Evolutionary conservation across 1,284 basidiomycete genomes (phyloP), one percentile per base, ranked within the genome.

Genomic region (Neonothopanus nambi): DNA sequence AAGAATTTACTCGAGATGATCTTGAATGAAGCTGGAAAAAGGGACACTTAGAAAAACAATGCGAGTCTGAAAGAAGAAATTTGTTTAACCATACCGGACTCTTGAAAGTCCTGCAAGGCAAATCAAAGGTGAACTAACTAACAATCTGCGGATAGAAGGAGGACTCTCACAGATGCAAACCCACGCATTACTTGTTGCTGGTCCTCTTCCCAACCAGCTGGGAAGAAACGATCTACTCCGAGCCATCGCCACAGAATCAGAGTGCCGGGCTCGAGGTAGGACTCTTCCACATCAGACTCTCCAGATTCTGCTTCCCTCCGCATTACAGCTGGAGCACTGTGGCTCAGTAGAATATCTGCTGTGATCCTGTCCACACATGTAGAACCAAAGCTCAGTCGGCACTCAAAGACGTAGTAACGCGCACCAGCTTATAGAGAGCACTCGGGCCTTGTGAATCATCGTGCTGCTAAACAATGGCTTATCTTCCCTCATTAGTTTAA

Each of bases 381-480:
- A 18, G 12, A 44, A 36, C 8, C 20, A 35, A 20, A 30, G 28
- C 6, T 15, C 11, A 36, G n/a, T 23, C 5, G 18, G 11, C 21
- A 6, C 4, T 12, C 42, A 40, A 17, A 36, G 5, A 26, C 28
- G 40, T 17, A 17, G 48, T 33, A 18, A 26, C 49, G 50, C 68
- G 21, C 57, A 85, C 88, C 88, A 91, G 35, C 72, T 66, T 1
- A 90, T 70, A 2, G 84, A 85, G 17, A 84, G 63, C 1, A 88
- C 78, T 12, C 82, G 75, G n/a, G 85, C 79, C 59, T 79, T 80
- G 59, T 89, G 87, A 11, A 91, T 74, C 23, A 73, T 69, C 20
- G 79, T 73, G 43, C 78, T 85, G 59, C 81, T 85, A 61, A 89
- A 90, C 1, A 91, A 63, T 0, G 88, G 87, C 57, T 89, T 90